phyloP scores from a whole-genome alignment of 202 grass and related monocot genomes.

The Panicum virgatum region DNA sequence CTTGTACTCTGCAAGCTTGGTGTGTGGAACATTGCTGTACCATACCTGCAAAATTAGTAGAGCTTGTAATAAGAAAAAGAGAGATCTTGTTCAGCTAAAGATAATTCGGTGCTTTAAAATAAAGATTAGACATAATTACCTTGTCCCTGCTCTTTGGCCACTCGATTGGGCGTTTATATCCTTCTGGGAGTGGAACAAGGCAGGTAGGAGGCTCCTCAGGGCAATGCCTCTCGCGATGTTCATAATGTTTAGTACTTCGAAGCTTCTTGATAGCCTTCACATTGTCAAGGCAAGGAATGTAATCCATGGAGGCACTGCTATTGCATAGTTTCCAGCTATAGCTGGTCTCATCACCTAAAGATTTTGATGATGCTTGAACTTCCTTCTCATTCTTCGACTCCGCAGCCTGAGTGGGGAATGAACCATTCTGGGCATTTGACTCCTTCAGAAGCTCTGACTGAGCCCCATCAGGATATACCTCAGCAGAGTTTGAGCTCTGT shows the following conservation, averaged over 20 bases:
- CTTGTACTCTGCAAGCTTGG: slow-evolving; percentile 82
- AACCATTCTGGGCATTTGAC: slow-evolving; percentile 68
- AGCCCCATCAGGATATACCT: slow-evolving; percentile 71
- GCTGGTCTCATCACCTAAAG: slow-evolving; percentile 39
- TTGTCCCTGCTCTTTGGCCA: slow-evolving; percentile 92
- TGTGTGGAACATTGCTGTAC: slow-evolving; percentile 95
- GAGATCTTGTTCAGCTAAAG: slow-evolving; percentile 2
- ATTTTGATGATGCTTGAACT: slow-evolving; percentile 49
- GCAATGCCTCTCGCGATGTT: slow-evolving; percentile 97
- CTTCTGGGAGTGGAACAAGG: slow-evolving; percentile 79
- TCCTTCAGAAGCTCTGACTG: slow-evolving; percentile 94
- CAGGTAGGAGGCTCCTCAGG: slow-evolving; percentile 82
- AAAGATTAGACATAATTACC: slow-evolving; percentile 54
- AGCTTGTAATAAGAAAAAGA: slow-evolving; percentile 27
- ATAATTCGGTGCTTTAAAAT: slow-evolving; percentile 12
- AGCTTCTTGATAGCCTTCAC: slow-evolving; percentile 91
- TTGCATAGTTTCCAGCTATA: slow-evolving; percentile 93
- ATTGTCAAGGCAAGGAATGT: slow-evolving; percentile 98
- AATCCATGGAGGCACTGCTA: slow-evolving; percentile 62
- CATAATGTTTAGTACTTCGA: slow-evolving; percentile 81
- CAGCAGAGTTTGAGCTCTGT: slow-evolving; percentile 36
- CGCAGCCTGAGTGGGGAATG: slow-evolving; percentile 72
- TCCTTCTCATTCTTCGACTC: slow-evolving; percentile 93
- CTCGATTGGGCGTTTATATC: slow-evolving; percentile 67
- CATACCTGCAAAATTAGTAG: slow-evolving; percentile 60